Evolutionary conservation across 371 early-diverging fungal genomes (phyloP).

Genomic region (Thermomucor indicae-seudaticae): DNA sequence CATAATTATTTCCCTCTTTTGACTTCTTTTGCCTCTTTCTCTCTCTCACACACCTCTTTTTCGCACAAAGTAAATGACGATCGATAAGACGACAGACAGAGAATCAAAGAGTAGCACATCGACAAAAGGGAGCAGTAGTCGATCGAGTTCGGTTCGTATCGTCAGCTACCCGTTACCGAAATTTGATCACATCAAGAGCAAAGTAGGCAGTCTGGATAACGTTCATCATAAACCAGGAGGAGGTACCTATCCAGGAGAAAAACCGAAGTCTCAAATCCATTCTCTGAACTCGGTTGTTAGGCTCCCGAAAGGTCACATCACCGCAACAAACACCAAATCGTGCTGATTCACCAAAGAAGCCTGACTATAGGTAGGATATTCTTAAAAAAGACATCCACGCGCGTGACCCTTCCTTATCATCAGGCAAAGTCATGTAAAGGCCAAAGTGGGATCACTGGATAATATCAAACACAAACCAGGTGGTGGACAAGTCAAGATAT

Average conservation of each 20-base stretch:
- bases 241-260: not conserved
- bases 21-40: too few species aligned
- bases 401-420: not conserved
- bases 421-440: conserved; percentile 4
- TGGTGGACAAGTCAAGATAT: conserved; percentile 12
- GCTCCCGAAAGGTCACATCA: not conserved
- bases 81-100: too few species aligned
- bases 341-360: not conserved
- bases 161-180: conserved; percentile 1
- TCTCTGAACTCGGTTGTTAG: not conserved
- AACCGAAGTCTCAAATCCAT: not conserved
- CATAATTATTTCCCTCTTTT: too few species aligned
- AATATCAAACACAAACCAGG: conserved; percentile 20
- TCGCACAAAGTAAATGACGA: too few species aligned
- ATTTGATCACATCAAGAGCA: conserved; percentile 10
- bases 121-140: too few species aligned
- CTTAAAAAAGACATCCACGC: not conserved
- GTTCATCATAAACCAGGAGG: conserved; percentile 11
- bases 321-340: not conserved
- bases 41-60: too few species aligned
- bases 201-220: conserved; percentile 18
- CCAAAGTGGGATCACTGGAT: conserved; percentile 18
- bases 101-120: too few species aligned
- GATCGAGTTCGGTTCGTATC: not conserved
- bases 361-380: not conserved